Conservation (phyloP, 768 basidiomycete species). For the Leccinellum luteum region DNA sequence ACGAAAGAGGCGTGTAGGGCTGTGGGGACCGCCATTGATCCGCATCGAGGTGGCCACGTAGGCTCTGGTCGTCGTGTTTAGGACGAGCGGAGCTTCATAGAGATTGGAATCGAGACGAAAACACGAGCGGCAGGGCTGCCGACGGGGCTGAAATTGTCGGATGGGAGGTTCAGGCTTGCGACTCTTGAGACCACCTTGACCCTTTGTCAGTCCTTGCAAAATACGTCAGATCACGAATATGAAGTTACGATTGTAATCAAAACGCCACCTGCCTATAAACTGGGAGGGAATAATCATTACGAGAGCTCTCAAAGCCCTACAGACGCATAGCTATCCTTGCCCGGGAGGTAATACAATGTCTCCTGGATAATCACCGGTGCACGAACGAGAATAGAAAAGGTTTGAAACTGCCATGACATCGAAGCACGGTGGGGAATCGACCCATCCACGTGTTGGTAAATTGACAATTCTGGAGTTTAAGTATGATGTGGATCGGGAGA, state of each 20-base stretch:
- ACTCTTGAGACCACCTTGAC: background rate
- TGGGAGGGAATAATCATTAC: background rate
- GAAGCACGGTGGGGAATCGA: background rate
- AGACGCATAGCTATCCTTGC: background rate
- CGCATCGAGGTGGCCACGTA: slow-evolving; percentile 3
- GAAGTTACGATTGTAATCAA: background rate
- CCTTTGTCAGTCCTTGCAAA: background rate
- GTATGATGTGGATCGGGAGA: background rate
- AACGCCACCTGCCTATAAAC: background rate
- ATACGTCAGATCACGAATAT: background rate
- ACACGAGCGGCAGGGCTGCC: background rate
- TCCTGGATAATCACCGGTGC: slow-evolving; percentile 1
- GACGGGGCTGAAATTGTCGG: background rate
- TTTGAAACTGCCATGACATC: background rate
- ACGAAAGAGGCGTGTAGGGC: slow-evolving; percentile 15
- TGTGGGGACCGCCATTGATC: slow-evolving; percentile 7
- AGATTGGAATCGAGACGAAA: background rate
- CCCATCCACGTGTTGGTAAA: background rate
- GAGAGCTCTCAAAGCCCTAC: background rate
- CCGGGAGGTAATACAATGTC: background rate
- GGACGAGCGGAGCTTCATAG: background rate
- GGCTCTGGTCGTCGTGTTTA: slow-evolving; percentile 5
- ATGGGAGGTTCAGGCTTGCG: background rate
- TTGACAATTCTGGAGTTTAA: background rate
- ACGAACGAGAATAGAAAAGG: background rate